Evolutionary conservation across 345 rosid species (phyloP), one percentile per base, ranked within the genome.

Genomic region (Populus alba): DNA sequence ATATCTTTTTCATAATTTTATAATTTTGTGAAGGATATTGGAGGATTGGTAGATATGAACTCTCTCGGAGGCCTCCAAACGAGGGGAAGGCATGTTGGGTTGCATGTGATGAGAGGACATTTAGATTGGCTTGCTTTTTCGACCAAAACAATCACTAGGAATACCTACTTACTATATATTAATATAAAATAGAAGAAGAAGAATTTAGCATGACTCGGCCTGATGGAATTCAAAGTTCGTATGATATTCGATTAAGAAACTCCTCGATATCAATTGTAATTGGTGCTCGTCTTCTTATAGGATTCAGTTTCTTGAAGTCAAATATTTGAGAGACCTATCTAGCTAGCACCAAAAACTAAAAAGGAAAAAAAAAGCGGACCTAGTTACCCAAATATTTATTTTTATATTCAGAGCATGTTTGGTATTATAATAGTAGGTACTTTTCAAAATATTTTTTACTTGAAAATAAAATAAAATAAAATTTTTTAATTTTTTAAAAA

Each of bases 51-150:
- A 59, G 10, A 53, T 45, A 35, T 59, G 73, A 38, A 43, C 72
- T 70, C 62, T 63, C 33, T 65, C 31, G 25, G 37, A 68, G 73
- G 74, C 82, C 75, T 74, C 62, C 61, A 61, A 73, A 68, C 10
- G 80, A 74, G 66, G 47, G 69, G 29, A 66, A 72, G 61, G 20
- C 33, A 29, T 77, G 86, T 87, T 88, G 90, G 87, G 88, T 70
- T 79, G 88, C 92, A 89, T 89, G 92, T 89, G 92, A 68, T 13
- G 92, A 68, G 92, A 68, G 78, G 78, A 79, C 80, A 87, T 17
- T 75, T 83, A 79, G 80, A 74, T 82, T 77, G 83, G 79, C 86
- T 73, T 74, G 74, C 82, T 84, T 83, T 83, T 77, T 85, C 82
- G 86, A 85, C 77, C 68, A 70, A 81, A 83, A 83, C 84, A 83